Percentiles rank a stretch among this genome's conserved stretches.
phyloP scores from a whole-genome alignment of 2,329 filamentous ascomycete species.

The Talaromyces islandicus region DNA sequence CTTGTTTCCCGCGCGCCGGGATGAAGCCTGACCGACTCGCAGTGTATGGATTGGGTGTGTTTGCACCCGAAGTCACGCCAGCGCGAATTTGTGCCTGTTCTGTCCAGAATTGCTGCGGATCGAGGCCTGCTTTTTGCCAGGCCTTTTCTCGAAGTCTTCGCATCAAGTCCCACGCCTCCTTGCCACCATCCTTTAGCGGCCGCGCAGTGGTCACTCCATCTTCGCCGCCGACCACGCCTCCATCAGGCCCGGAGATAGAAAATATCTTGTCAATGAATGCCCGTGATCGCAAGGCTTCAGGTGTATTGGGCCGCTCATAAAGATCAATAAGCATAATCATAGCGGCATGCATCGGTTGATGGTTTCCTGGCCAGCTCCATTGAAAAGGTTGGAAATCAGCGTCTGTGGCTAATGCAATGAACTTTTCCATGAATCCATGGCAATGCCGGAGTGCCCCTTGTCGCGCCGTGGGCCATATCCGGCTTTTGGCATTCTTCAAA shows the following conservation, averaged over 20 bases:
- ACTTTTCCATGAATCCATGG: constrained; percentile 45
- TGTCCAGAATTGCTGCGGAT: constrained; percentile 42
- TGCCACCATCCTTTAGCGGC: constrained; percentile 42
- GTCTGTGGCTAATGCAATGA: constrained; percentile 42
- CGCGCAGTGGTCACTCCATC: constrained; percentile 39
- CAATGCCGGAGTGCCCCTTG: constrained; percentile 43
- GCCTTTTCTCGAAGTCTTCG: constrained; percentile 41
- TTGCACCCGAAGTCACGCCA: constrained; percentile 21
- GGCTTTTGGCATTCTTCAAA: constrained; percentile 42
- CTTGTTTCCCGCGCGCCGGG: background rate
- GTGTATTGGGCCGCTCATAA: constrained; percentile 41
- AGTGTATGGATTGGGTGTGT: constrained; percentile 9
- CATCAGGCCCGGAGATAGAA: constrained; percentile 39
- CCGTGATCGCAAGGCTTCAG: constrained; percentile 39
- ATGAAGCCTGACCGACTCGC: background rate
- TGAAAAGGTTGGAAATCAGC: constrained; percentile 43
- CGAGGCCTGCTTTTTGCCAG: constrained; percentile 43
- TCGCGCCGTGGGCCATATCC: constrained; percentile 41
- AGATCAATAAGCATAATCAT: constrained; percentile 46
- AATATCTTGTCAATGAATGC: constrained; percentile 44
- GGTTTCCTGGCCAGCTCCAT: constrained; percentile 44
- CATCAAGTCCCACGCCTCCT: constrained; percentile 46
- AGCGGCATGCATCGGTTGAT: constrained; percentile 41
- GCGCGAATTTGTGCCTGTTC: constrained; percentile 39
- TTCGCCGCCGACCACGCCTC: constrained; percentile 41